Evolutionary conservation across 495 filamentous ascomycete species (phyloP).

Genomic region (Apodospora peruviana): DNA sequence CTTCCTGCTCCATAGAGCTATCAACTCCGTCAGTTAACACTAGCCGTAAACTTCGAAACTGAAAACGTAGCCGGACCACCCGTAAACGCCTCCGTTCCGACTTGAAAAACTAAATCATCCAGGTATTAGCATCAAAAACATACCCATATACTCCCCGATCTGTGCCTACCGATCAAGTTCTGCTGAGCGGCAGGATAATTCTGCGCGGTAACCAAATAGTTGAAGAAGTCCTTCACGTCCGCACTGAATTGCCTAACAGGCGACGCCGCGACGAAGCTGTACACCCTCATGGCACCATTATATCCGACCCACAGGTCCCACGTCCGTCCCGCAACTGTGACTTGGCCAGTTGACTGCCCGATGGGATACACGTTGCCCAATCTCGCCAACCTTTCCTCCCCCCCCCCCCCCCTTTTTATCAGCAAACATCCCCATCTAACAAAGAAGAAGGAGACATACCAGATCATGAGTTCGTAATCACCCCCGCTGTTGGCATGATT

Average conservation of each 20-base stretch:
- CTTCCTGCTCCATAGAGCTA: too few species aligned
- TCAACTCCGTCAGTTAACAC: not conserved
- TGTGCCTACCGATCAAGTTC: conserved; percentile 45
- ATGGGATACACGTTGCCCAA: conserved; percentile 37
- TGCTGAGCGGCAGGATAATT: conserved; percentile 34
- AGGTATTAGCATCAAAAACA: conserved; percentile 8
- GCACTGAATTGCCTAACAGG: conserved; percentile 27
- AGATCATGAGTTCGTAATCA: conserved; percentile 48
- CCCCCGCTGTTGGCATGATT: conserved; percentile 40
- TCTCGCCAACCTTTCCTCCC: conserved; percentile 25
- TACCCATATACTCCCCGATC: too few species aligned
- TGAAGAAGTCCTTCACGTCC: conserved; percentile 42
- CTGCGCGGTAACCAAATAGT: conserved; percentile 31
- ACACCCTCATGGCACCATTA: conserved; percentile 36
- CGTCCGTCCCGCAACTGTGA: conserved; percentile 24
- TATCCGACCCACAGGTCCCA: conserved; percentile 37
- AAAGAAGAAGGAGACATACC: too few species aligned
- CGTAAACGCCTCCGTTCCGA: conserved; percentile 43
- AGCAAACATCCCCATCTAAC: too few species aligned
- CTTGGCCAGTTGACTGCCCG: conserved; percentile 25
- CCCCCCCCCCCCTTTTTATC: too few species aligned
- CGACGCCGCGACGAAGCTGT: conserved; percentile 37
- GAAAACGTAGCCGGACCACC: conserved; percentile 11
- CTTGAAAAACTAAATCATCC: conserved; percentile 29
- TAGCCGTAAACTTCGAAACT: conserved; percentile 1